Base-by-base conservation (phyloP, 495 filamentous ascomycete species). In the Saxophila tyrrhenica region DNA sequence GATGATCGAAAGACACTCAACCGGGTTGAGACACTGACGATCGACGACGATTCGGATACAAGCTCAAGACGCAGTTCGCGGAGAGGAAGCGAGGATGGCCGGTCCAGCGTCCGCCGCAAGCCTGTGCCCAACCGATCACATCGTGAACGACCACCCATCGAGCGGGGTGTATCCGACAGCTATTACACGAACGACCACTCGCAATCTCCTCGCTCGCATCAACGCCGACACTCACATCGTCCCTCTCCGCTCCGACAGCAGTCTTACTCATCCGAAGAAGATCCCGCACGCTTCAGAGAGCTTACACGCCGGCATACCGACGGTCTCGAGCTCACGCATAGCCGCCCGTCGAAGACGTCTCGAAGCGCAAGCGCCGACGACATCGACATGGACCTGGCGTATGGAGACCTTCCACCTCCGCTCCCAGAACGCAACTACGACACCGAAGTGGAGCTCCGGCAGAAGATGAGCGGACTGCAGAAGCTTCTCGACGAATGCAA, bases 301-400 rank as follows among this genome's bases (percentile, higher is more conserved):
- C 64, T 69, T 9, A 46, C 51, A 0, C 50, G 69, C 23, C 50
- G 69, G 21, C 55, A 70, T 49, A 68, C 64, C 25, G 67, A 66
- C 19, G 56, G 55, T 39, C 50, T 57, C 5, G 63, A 63, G 22
- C 29, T 62, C 3, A 25, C 9, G 20, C 23, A 16, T 15, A 47
- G 45, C n/a, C 32, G 19, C 13, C 41, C 51, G 17, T n/a, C n/a
- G n/a, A n/a, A n/a, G n/a, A n/a, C n/a, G n/a, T n/a, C n/a, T n/a
- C n/a, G 9, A 51, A 44, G 29, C n/a, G n/a, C n/a, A n/a, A n/a
- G n/a, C n/a, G n/a, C n/a, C 41, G 77, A 81, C 44, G 69, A 80
- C 29, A 82, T 94, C 55, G 89, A 95, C 59, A 87, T 92, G 84
- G 76, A 92, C 59, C 73, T 95, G 20, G 89, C 89, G 17, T 95